Base-by-base conservation (phyloP, 257 asterid genomes). In the Thymus mandschuricus region DNA sequence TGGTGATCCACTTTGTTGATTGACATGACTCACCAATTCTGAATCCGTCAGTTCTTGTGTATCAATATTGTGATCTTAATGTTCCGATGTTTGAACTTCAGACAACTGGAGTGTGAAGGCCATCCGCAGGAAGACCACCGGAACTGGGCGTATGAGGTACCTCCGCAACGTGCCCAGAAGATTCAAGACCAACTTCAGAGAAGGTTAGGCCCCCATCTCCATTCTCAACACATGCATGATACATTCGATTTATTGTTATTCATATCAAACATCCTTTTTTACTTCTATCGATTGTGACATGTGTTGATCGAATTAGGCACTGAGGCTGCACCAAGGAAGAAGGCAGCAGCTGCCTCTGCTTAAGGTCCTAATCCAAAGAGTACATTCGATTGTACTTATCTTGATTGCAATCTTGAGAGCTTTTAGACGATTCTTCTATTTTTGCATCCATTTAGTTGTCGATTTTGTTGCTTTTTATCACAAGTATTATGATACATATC, bases 61-160 rank as follows among this genome's bases (percentile, higher is more conserved):
- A 15, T 55, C 6, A 28, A 27, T 28, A 13, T 40, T 51, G 28
- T 43, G 33, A 34, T 75, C 13, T 3, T 6, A 33, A 34, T 70
- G 29, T 48, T 11, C 62, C 4, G 50, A 41, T 8, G 9, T 38
- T 59, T 46, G 61, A 3, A 38, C 11, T 30, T 58, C 33, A 80
- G 84, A 80, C 74, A 80, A 89, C 82, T 89, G 93, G 96, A 89
- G 96, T 76, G 91, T 81, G 76, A 89, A 89, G 86, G 96, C 94
- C n/a, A 89, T 87, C 28, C 86, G 96, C 40, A 67, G 97, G 71
- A 86, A 90, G 92, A 90, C 97, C 1, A 88, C 97, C 34, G 96
- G 96, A 56, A 86, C 94, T 21, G 97, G 97, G 11, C 87, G 92
- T 6, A 91, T 91, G 97, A 86, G 93, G 90, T 86, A 91, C 45